These are phyloP conservation scores for Amaranthus palmeri DNA, from an alignment of 148 eudicot species.

Conservation along the genomic window DNA sequence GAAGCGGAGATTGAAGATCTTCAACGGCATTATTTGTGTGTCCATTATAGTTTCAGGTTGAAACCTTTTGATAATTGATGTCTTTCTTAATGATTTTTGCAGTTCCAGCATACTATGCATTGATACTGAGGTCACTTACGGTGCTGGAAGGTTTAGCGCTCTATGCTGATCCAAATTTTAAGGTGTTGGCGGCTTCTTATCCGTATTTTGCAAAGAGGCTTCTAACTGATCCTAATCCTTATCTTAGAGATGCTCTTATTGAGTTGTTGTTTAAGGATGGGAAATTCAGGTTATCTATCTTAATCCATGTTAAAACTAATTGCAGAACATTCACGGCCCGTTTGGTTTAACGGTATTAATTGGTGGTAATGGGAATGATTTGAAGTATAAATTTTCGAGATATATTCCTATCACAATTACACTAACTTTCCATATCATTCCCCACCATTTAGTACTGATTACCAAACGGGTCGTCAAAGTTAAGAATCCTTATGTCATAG, in stretches of 20 bases:
- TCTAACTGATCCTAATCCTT: constrained; percentile 98
- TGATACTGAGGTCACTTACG: constrained; percentile 92
- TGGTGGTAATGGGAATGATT: too few relatives aligned
- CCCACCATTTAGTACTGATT: too few relatives aligned
- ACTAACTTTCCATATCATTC: too few relatives aligned
- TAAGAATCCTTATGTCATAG: constrained; percentile 5
- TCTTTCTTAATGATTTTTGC: constrained; percentile 32
- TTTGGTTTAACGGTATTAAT: too few relatives aligned
- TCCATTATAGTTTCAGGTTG: background rate
- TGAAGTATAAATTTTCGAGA: too few relatives aligned
- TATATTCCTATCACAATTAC: too few relatives aligned
- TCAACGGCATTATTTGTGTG: background rate
- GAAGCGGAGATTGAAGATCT: background rate
- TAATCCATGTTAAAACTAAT: constrained; percentile 7
- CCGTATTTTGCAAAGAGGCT: constrained; percentile 99
- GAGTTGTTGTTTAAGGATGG: constrained; percentile 96
- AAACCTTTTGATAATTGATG: constrained; percentile 16
- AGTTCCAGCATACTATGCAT: constrained; percentile 97
- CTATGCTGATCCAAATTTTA: constrained; percentile 91
- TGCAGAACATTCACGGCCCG: background rate
- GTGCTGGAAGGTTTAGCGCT: constrained; percentile 98
- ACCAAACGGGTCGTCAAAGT: background rate
- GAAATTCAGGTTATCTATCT: constrained; percentile 60
- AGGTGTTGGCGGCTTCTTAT: constrained; percentile 95
- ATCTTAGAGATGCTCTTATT: constrained; percentile 96